Base-by-base conservation (phyloP, 768 basidiomycete species). In the Lentinus tigrinus region DNA sequence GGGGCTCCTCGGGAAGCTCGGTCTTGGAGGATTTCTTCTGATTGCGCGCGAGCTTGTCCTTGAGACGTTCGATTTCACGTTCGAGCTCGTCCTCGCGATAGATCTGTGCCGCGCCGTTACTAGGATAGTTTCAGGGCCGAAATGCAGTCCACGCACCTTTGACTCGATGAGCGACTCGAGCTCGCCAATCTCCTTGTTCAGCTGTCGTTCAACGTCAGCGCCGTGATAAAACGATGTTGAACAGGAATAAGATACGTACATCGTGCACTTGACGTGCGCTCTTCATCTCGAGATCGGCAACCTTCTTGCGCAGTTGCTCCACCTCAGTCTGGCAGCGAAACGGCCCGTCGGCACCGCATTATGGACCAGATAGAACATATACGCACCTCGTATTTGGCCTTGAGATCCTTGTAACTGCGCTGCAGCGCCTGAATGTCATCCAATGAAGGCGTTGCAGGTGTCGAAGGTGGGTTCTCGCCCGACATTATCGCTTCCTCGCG, bases 1-100 rank as follows among this genome's bases (percentile, higher is more conserved):
- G n/a, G 11, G 60, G 54, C 19, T 67, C 62, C 23, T 62, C 57
- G 24, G 60, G 57, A 2, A 72, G 70, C 39, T 80, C 86, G 56
- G 80, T 81, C 61, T 74, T 76, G 28, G 84, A 82, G 17, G 77
- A 75, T 67, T 87, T 88, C 70, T 85, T 88, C 62, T 84, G 80
- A 46, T 50, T 66, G 2, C 83, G 81, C 6, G 82, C 69, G 40
- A 91, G 75, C 65, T 87, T 89, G 24, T 90, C 87, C 63, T 88
- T 90, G 50, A 89, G 72, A 10, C 82, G 81, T 67, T 93, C 89
- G 31, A 95, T 70, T 67, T 95, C 92, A 67, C 86, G 85, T 66
- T 95, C 93, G 27, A 96, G 83, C 63, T 94, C 93, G 67, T 94
- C 93, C 85, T 94, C 93, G 40, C 88, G 86, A 69, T 94, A 93